Conservation (phyloP, 2,329 filamentous ascomycete genomes). For the Colletotrichum scovillei region DNA sequence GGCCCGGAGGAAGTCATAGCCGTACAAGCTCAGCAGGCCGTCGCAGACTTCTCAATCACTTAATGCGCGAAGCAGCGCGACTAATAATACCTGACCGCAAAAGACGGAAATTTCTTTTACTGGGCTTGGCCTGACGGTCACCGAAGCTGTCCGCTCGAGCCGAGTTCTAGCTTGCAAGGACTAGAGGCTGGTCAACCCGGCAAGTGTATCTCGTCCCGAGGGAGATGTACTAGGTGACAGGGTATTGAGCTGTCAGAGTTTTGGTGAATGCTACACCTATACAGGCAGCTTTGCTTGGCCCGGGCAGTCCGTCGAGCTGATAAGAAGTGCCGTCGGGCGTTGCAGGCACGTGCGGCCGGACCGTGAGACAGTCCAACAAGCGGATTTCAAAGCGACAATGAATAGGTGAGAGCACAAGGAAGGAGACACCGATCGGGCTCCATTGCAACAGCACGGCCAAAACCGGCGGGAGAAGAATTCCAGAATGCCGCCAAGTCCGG, state of each 20-base stretch:
- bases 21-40: constrained; percentile 1
- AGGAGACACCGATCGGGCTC: not conserved
- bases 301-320: not conserved
- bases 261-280: not conserved
- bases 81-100: not conserved
- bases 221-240: not conserved
- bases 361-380: not conserved
- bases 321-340: not conserved
- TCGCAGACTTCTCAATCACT: not conserved
- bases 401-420: not conserved
- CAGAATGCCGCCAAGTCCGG: constrained; percentile 9
- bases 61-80: not conserved
- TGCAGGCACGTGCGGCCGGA: not conserved
- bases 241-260: not conserved
- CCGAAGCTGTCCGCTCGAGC: not conserved
- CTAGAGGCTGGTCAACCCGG: not conserved
- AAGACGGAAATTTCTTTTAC: not conserved
- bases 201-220: not conserved
- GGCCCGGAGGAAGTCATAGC: not conserved
- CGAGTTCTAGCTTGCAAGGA: not conserved
- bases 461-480: constrained; percentile 25
- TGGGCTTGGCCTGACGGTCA: constrained; percentile 2
- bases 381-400: not conserved
- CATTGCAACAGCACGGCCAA: not conserved
- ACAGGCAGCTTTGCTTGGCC: not conserved